Evolutionary conservation across 2,329 filamentous ascomycete species (phyloP), one percentile per base, ranked within the genome.

Genomic region (Emmonsia crescens): DNA sequence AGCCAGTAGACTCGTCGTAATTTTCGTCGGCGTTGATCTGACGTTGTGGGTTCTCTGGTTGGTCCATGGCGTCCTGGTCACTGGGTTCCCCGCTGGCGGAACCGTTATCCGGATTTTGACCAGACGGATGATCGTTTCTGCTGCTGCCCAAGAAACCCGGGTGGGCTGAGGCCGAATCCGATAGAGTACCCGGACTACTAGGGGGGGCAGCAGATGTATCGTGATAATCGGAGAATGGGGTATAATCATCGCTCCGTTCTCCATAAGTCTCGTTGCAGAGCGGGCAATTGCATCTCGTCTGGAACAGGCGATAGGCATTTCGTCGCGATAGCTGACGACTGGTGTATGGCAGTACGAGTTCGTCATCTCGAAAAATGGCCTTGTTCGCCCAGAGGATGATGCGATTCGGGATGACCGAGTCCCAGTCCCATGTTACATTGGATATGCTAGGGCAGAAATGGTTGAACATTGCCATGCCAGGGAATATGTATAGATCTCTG

Each of bases 391-490:
- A 72, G 36, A 74, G 60, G 12, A 73, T 56, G 10, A 74, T 58
- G 2, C 71, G 69, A 57, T 73, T 73, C 2, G 67, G 69, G 27
- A 72, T 63, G 19, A 60, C 24, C 2, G 55, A 52, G 54, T 73
- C 68, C 55, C 68, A 74, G 38, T 66, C 68, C 70, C 71, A 74
- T 14, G 59, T 61, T 12, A 71, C 72, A 46, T 74, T 74, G 33
- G 67, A 33, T 5, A 56, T 36, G 4, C 52, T 33, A 0, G 29
- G 52, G 36, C 68, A 72, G 8, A 62, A 64, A 61, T 71, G 69
- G 40, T 73, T 73, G 66, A 74, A 74, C 63, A 74, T 63, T 51
- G 69, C 67, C 3, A 73, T 54, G 1, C 68, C 72, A 1, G 72
- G 69, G 52, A 73, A 73, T 40, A 74, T 63, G 54, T 73, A 73